Evolutionary conservation across 2,329 filamentous ascomycete species (phyloP).

Genomic region (Chaetomium sp.): DNA sequence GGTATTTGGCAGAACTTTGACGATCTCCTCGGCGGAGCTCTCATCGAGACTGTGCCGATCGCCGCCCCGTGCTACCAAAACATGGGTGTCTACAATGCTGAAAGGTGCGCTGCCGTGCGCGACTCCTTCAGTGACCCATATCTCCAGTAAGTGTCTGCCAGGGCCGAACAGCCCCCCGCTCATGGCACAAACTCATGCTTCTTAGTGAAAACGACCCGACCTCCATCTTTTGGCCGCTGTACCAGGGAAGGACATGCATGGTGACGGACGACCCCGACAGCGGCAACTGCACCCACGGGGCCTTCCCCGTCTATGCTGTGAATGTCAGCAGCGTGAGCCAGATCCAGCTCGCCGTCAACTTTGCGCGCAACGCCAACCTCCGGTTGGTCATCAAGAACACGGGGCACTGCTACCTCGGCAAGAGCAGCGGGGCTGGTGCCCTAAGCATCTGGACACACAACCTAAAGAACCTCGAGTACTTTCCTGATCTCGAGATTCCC

Average conservation of each 20-base stretch:
- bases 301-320: conserved; percentile 41
- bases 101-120: conserved; percentile 44
- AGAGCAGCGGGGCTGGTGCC: conserved; percentile 42
- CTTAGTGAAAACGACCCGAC: conserved; percentile 39
- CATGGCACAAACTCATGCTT: not conserved
- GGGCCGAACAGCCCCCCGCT: no score
- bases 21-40: conserved; percentile 50
- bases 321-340: conserved; percentile 36
- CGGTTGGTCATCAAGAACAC: conserved; percentile 53
- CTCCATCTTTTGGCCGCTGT: conserved; percentile 40
- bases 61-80: conserved; percentile 54
- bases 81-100: conserved; percentile 44
- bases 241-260: conserved; percentile 25
- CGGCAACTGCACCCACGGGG: conserved; percentile 46
- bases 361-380: conserved; percentile 47
- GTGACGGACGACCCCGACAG: conserved; percentile 35
- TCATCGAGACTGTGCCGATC: conserved; percentile 56
- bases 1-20: conserved; percentile 54
- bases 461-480: conserved; percentile 40
- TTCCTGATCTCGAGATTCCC: conserved; percentile 38
- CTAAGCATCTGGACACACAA: conserved; percentile 47
- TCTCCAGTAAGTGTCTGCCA: conserved; percentile 15
- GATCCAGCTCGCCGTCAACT: conserved; percentile 37
- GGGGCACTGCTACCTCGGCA: conserved; percentile 43
- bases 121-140: conserved; percentile 15